Conservation (phyloP, 2,329 filamentous ascomycete genomes). For the Albophoma yamanashiensis region DNA sequence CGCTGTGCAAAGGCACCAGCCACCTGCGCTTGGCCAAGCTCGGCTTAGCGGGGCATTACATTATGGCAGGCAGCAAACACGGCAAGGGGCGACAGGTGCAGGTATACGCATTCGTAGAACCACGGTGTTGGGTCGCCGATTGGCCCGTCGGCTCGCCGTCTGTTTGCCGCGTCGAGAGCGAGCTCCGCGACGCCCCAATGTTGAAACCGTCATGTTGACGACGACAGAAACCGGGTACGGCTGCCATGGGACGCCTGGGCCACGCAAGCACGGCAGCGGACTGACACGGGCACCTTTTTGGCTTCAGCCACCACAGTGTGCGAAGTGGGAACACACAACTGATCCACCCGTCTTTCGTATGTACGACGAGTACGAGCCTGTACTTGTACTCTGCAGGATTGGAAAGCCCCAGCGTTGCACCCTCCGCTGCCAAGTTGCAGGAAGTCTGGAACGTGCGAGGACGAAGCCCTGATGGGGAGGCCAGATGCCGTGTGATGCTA, state of each 20-base stretch:
- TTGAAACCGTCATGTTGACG: neutral
- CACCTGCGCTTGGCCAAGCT: no score
- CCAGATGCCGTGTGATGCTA: no score
- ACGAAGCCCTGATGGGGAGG: no score
- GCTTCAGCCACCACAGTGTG: neutral
- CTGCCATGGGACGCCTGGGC: neutral
- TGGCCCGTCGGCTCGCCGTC: neutral
- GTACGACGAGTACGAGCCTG: no score
- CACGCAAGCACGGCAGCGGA: neutral
- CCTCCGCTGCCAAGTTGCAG: no score
- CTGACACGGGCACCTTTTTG: neutral
- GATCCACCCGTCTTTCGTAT: neutral
- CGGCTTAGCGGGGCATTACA: no score
- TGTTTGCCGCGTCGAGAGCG: neutral
- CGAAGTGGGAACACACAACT: neutral
- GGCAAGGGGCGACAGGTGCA: neutral
- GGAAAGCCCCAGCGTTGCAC: neutral
- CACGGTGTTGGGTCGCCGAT: neutral
- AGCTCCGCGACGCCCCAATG: neutral
- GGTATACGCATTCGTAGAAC: neutral
- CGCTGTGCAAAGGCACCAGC: no score
- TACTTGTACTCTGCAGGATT: neutral
- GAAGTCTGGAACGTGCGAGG: no score
- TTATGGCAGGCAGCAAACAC: no score
- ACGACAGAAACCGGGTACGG: neutral